Evolutionary conservation across 805 yeast species (phyloP), one percentile per base, ranked within the genome.

Genomic region (Yarrowia deformans): DNA sequence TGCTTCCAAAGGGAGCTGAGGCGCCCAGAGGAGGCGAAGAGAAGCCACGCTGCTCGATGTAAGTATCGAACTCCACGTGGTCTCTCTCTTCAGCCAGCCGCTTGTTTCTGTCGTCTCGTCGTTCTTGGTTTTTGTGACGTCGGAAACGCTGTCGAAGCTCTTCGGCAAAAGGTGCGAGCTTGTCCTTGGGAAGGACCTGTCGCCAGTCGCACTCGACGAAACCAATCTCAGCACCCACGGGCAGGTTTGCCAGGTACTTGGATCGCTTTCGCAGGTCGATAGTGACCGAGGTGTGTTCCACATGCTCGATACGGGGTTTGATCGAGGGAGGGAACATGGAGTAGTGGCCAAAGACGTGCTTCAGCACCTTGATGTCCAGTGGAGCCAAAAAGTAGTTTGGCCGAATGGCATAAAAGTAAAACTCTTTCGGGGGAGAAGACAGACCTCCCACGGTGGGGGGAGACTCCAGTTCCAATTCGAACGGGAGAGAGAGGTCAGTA

Each of bases 141-240:
- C 69, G 58, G 16, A 76, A 68, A 9, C 79, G 72, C 37, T 71
- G 73, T 3, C 66, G 56, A 16, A 78, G 71, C 49, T 76, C 77
- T 35, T 72, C 68, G 18, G 70, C 49, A 67, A 76, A 79, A 46
- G 69, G 71, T 3, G 58, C 46, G 37, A 77, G 69, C 0, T 74
- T 75, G 67, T 70, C 75, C 71, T 74, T 75, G 52, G 72, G 76
- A 48, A 74, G 70, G 61, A 74, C 76, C 81, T 81, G 73, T 75
- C 74, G 77, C 98, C 98, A 94, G 75, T 91, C 89, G 66, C 97
- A 84, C 74, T 95, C 98, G 68, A 95, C 76, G 71, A 91, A 87
- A 12, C 93, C 96, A 52, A 94, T 77, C 67, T 89, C 90, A 0
- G 97, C 89, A 1, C 98, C 98, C 37, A 86, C 76, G 0, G 99